These are phyloP conservation scores for Serendipita sp. DNA, from an alignment of 768 basidiomycete genomes.

Conservation along the genomic window DNA sequence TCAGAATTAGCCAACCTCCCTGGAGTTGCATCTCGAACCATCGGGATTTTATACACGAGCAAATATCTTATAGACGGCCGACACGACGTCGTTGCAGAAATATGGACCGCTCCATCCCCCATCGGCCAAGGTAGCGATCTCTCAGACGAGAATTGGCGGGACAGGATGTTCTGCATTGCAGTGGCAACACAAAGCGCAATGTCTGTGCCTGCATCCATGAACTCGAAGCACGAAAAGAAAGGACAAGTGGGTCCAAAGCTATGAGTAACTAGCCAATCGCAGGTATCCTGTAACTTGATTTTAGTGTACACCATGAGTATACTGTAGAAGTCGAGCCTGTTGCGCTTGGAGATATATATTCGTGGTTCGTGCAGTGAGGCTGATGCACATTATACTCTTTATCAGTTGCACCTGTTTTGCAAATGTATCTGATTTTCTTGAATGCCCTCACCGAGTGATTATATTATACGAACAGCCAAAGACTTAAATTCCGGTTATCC, in stretches of 20 bases:
- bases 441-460: no score
- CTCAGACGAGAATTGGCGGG: neutral
- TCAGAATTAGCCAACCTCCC: neutral
- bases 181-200: neutral
- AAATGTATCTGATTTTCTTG: no score
- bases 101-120: neutral
- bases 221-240: neutral
- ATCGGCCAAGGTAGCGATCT: neutral
- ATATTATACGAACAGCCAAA: no score
- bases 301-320: no score
- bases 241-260: neutral
- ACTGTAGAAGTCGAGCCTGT: no score
- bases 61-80: neutral
- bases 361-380: no score
- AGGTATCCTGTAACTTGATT: no score
- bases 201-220: neutral
- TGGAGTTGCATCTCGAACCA: neutral
- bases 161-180: neutral
- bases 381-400: no score
- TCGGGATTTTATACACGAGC: neutral
- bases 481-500: no score
- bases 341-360: no score
- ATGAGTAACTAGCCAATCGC: no score
- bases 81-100: neutral
- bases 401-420: no score